These are phyloP conservation scores for Leccinum uliginosum DNA, from an alignment of 768 basidiomycete species.

Conservation along the genomic window DNA sequence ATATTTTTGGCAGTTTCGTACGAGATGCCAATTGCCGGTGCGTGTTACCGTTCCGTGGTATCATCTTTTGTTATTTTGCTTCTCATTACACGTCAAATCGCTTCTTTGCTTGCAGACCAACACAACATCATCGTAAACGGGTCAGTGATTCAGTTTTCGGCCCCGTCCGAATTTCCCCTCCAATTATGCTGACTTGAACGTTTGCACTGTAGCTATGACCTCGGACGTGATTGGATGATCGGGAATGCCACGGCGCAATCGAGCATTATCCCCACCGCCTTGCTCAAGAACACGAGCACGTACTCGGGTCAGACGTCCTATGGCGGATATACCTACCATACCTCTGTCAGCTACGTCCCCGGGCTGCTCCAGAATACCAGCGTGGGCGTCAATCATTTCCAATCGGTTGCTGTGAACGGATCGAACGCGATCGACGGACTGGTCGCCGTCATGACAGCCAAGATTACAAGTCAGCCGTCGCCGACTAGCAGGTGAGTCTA, in stretches of 20 bases:
- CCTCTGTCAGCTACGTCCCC: constrained; percentile 59
- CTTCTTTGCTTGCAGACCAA: constrained; percentile 31
- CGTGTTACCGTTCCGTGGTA: constrained; percentile 19
- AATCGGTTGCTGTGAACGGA: constrained; percentile 46
- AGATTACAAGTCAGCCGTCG: constrained; percentile 44
- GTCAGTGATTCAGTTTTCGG: constrained; percentile 26
- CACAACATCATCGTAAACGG: constrained; percentile 78
- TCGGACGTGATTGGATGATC: constrained; percentile 82
- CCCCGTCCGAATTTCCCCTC: not conserved
- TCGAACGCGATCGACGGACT: constrained; percentile 75
- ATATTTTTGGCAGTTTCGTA: constrained; percentile 74
- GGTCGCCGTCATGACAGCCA: constrained; percentile 73
- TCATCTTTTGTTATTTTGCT: not conserved
- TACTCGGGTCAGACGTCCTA: constrained; percentile 62
- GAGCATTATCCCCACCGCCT: constrained; percentile 21
- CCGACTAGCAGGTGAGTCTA: constrained; percentile 21
- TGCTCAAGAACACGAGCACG: constrained; percentile 45
- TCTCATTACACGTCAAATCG: not conserved
- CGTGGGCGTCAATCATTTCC: constrained; percentile 63
- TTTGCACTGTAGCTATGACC: constrained; percentile 51
- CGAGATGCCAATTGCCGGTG: constrained; percentile 62
- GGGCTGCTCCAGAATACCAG: constrained; percentile 71
- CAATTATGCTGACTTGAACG: not conserved
- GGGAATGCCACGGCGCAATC: constrained; percentile 68
- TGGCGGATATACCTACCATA: constrained; percentile 70